Percentiles rank a stretch among this genome's conserved stretches.
Evolutionary conservation across 331 rosid species (phyloP).

Genomic region (Phaseolus coccineus): DNA sequence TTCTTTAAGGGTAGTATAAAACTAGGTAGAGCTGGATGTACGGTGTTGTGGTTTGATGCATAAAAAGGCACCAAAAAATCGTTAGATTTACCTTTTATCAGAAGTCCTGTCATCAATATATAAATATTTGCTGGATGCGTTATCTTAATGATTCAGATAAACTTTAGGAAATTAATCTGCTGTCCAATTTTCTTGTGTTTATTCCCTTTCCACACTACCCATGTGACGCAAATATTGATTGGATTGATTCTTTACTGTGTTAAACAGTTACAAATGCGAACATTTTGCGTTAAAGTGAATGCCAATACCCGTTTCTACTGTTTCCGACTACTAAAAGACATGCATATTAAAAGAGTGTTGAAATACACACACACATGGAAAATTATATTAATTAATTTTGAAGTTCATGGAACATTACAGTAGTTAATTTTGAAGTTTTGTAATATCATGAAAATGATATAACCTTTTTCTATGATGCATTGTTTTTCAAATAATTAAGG

Average conservation of each 20-base stretch:
- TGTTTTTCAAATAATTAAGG: too few relatives aligned
- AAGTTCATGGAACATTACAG: too few relatives aligned
- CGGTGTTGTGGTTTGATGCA: conserved; percentile 48
- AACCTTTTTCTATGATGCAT: too few relatives aligned
- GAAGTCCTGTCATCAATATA: conserved; percentile 23
- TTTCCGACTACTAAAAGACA: too few relatives aligned
- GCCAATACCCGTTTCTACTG: too few relatives aligned
- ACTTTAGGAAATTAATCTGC: not conserved
- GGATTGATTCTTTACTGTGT: too few relatives aligned
- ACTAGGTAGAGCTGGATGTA: conserved; percentile 39
- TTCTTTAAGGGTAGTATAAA: conserved; percentile 35
- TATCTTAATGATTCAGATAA: conserved; percentile 11
- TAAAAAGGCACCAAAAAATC: not conserved
- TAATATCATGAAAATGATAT: too few relatives aligned
- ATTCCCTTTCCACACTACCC: not conserved
- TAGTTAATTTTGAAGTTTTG: too few relatives aligned
- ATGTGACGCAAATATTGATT: not conserved
- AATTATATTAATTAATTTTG: too few relatives aligned
- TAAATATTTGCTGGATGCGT: conserved; percentile 9
- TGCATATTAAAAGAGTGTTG: too few relatives aligned
- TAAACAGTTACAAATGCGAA: not conserved
- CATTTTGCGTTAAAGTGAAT: too few relatives aligned
- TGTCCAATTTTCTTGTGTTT: not conserved
- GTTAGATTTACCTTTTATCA: not conserved
- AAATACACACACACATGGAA: too few relatives aligned